Conservation (phyloP, 441 rosid genomes). For the Raphanus hybrid region DNA sequence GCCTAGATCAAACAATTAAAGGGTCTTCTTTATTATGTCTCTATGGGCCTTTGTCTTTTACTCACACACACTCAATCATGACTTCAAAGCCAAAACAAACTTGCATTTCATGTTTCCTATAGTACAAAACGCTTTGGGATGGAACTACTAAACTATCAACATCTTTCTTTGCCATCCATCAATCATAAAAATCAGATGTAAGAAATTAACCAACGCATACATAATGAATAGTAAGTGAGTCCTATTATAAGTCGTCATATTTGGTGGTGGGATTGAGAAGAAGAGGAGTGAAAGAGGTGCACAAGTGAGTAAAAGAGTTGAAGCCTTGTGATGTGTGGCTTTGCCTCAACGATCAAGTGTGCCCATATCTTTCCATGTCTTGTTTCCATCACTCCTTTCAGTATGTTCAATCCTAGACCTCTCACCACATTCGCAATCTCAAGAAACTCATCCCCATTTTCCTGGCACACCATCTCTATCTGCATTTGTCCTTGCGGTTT, state of each 20-base stretch:
- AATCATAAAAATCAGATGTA: neutral
- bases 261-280: neutral
- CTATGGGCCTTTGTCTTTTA: too few species aligned
- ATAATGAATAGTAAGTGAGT: neutral
- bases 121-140: neutral
- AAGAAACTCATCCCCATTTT: conserved; percentile 64
- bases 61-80: too few species aligned
- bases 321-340: conserved; percentile 62
- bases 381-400: conserved; percentile 84
- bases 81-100: too few species aligned
- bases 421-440: conserved; percentile 82
- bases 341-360: conserved; percentile 86
- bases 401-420: conserved; percentile 65
- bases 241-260: neutral
- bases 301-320: conserved; percentile 87
- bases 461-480: conserved; percentile 93
- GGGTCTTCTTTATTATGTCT: too few species aligned
- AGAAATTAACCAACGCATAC: neutral
- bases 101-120: neutral
- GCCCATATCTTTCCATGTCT: conserved; percentile 75
- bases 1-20: too few species aligned
- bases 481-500: conserved; percentile 76
- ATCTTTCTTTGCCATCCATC: neutral
- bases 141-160: neutral
- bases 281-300: conserved; percentile 46